phyloP scores from a whole-genome alignment of 140 eudicot genomes.

The Artemisia princeps region DNA sequence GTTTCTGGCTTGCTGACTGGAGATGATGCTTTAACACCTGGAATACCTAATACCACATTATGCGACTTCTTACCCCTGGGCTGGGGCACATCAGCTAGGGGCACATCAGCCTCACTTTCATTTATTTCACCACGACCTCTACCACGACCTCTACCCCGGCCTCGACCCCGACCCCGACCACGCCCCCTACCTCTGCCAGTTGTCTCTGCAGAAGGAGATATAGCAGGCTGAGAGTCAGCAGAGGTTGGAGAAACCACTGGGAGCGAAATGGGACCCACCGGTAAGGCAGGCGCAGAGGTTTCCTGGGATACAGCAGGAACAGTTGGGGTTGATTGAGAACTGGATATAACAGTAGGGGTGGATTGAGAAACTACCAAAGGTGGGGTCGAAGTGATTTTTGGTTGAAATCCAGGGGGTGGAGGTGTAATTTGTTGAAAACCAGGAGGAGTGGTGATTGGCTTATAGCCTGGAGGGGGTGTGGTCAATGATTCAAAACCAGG shows the following conservation, averaged over 20 bases:
- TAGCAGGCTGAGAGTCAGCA: conserved; percentile 27
- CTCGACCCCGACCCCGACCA: conserved; percentile 58
- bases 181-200: conserved; percentile 39
- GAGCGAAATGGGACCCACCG: conserved; percentile 9
- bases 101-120: conserved; percentile 41
- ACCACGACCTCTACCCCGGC: conserved; percentile 40
- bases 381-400: conserved; percentile 22
- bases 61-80: conserved; percentile 43
- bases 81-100: conserved; percentile 37
- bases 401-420: conserved; percentile 39
- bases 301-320: conserved; percentile 5
- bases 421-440: conserved; percentile 30
- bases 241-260: conserved; percentile 27
- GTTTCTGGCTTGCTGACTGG: conserved; percentile 25
- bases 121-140: conserved; percentile 52
- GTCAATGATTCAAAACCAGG: conserved; percentile 26
- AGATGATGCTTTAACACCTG: conserved; percentile 31
- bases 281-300: conserved; percentile 21
- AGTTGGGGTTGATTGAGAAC: conserved; percentile 22
- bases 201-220: conserved; percentile 32
- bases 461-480: conserved; percentile 32
- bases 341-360: conserved; percentile 8
- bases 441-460: conserved; percentile 26
- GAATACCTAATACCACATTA: conserved; percentile 32
- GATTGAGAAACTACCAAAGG: conserved; percentile 27